Evolutionary conservation across 148 eudicot genomes (phyloP).

Genomic region (Suaeda aralocaspica): DNA sequence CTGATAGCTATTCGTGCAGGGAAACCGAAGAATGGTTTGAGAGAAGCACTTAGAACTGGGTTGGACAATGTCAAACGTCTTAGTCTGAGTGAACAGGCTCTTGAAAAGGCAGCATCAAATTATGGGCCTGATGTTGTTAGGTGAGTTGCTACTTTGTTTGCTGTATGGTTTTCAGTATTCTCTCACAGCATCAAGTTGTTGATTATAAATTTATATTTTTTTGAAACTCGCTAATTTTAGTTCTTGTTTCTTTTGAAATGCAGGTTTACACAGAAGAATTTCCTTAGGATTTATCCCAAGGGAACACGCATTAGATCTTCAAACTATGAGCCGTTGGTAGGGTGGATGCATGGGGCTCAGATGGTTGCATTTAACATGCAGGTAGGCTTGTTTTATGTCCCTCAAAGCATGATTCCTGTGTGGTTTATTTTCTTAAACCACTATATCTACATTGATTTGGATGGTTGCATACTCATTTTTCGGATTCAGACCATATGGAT

Average conservation of each 20-base stretch:
- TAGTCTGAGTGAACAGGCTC: slow-evolving; percentile 74
- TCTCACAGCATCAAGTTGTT: slow-evolving; percentile 3
- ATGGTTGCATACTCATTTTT: too few species aligned
- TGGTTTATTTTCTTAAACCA: too few species aligned
- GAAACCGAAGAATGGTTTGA: slow-evolving; percentile 60
- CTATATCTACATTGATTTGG: too few species aligned
- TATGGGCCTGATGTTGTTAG: slow-evolving; percentile 70
- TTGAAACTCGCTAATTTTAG: neutral
- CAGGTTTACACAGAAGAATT: slow-evolving; percentile 58
- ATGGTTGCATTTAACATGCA: slow-evolving; percentile 90
- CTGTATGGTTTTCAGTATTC: neutral
- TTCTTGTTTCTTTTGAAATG: neutral
- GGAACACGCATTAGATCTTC: slow-evolving; percentile 73
- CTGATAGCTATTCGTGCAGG: slow-evolving; percentile 77
- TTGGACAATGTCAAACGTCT: slow-evolving; percentile 51
- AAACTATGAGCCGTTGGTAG: slow-evolving; percentile 55
- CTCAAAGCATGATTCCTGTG: neutral
- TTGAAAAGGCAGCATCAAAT: slow-evolving; percentile 53
- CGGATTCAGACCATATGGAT: neutral
- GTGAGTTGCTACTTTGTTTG: slow-evolving; percentile 27
- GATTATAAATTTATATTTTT: neutral
- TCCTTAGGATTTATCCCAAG: slow-evolving; percentile 68
- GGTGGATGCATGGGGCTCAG: slow-evolving; percentile 80
- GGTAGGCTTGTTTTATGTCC: slow-evolving; percentile 23
- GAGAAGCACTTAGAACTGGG: slow-evolving; percentile 38